Evolutionary conservation across 192 early-diverging fungal species (phyloP).

Genomic region (Umbelopsis sp.): DNA sequence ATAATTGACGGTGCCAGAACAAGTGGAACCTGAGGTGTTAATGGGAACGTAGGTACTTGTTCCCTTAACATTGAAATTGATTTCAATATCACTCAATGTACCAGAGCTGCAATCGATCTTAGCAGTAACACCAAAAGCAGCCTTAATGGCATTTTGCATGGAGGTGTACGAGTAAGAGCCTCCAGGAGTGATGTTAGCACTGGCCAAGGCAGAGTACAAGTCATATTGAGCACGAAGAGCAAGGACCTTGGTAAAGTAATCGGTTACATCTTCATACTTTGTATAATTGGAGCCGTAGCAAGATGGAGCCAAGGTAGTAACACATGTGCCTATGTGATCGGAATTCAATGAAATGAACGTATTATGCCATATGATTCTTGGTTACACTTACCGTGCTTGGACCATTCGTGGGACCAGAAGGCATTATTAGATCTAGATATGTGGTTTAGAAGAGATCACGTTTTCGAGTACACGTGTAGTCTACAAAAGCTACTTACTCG

Average conservation of each 20-base stretch:
- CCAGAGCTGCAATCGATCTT: conserved; percentile 40
- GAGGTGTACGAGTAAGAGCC: conserved; percentile 28
- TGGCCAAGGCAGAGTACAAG: conserved; percentile 49
- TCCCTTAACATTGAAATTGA: conserved; percentile 40
- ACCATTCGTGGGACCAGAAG: conserved; percentile 83
- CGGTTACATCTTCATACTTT: conserved; percentile 55
- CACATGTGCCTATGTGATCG: conserved; percentile 54
- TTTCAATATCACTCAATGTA: conserved; percentile 40
- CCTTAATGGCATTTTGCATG: conserved; percentile 45
- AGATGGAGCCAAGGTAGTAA: conserved; percentile 60
- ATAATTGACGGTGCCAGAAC: conserved; percentile 24
- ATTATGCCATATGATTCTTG: background rate
- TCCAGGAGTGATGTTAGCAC: conserved; percentile 48
- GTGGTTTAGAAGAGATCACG: background rate
- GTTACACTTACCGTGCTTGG: conserved; percentile 65
- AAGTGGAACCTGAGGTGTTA: conserved; percentile 19
- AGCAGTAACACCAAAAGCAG: conserved; percentile 41
- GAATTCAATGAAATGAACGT: background rate
- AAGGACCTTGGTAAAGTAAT: conserved; percentile 59
- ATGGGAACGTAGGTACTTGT: conserved; percentile 33
- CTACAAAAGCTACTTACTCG: background rate
- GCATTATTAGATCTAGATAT: conserved; percentile 57
- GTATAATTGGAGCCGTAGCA: conserved; percentile 53
- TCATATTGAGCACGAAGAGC: conserved; percentile 58
- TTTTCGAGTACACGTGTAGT: background rate